Conservation (phyloP, 371 early-diverging fungal genomes). For the Mortierella sp. region DNA sequence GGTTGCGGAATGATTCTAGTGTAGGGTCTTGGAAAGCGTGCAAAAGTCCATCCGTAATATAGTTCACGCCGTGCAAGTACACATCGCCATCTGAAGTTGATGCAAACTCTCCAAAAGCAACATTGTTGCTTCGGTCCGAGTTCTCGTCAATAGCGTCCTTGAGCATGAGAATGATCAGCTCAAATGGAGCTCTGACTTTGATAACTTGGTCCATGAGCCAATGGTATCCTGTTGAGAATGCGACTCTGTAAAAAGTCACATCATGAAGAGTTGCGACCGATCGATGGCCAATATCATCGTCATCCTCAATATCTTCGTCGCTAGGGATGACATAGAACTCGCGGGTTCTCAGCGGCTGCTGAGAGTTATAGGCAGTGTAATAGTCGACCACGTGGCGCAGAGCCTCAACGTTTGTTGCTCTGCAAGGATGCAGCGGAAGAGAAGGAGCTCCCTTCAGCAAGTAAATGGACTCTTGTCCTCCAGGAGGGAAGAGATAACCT, state of each 20-base stretch:
- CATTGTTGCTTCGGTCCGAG: slow-evolving; percentile 38
- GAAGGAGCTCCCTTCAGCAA: slow-evolving; percentile 55
- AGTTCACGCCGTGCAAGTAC: slow-evolving; percentile 48
- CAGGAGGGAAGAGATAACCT: slow-evolving; percentile 53
- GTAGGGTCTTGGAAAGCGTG: slow-evolving; percentile 56
- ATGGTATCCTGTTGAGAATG: slow-evolving; percentile 49
- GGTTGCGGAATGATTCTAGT: slow-evolving; percentile 52
- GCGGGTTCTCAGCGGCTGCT: slow-evolving; percentile 49
- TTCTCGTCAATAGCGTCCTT: slow-evolving; percentile 55
- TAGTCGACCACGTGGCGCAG: slow-evolving; percentile 54
- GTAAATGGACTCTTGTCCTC: slow-evolving; percentile 56
- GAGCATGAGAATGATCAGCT: slow-evolving; percentile 50
- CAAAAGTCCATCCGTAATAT: slow-evolving; percentile 47
- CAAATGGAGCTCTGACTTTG: slow-evolving; percentile 53
- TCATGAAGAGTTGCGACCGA: slow-evolving; percentile 18
- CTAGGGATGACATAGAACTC: slow-evolving; percentile 47
- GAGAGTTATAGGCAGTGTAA: slow-evolving; percentile 53
- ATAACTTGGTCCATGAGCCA: slow-evolving; percentile 57
- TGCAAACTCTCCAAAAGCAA: slow-evolving; percentile 53
- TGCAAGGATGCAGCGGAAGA: slow-evolving; percentile 49
- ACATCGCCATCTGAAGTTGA: slow-evolving; percentile 38
- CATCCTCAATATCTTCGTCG: slow-evolving; percentile 31
- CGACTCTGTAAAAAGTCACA: slow-evolving; percentile 46
- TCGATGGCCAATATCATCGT: slow-evolving; percentile 20
- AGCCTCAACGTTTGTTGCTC: slow-evolving; percentile 54